Base-by-base conservation (phyloP, 768 basidiomycete species). In the Termitomyces eurrhizus region DNA sequence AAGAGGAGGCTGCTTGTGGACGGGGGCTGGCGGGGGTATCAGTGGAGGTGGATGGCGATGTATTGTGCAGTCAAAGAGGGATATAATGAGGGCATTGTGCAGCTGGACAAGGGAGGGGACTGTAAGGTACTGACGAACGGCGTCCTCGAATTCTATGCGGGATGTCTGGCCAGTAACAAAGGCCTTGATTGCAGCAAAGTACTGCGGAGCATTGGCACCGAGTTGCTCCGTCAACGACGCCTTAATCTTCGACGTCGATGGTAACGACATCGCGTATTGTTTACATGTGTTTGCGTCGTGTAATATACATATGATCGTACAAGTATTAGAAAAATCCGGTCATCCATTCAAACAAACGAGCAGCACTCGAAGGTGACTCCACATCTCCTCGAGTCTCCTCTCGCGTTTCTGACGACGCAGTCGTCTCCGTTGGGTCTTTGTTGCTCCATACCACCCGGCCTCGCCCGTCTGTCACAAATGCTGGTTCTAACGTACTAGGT, bases 51-150 rank as follows among this genome's bases (percentile, higher is more conserved):
- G 59, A 60, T 67, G 64, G n/a, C 64, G 64, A 29, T 63, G 62
- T 4, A 78, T 77, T 1, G 90, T 89, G 26, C 88, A 88, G 71
- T 91, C 90, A 63, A 93, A 90, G 16, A 93, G 73, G 2, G 91
- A 91, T 35, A 93, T 92, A 39, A 93, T 86, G 36, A 93, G 78
- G 12, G 91, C 86, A 71, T 93, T 93, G 69, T 93, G 92, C 2
- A 92, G 75, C 71, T 91, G 90, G 33, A 92, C 88, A 26, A 90
- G 78, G 56, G 79, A 80, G 26, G 85, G 78, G 1, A 83, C 80
- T 66, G 84, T 85, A 37, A 93, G 79, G 7, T 80, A 76, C 32
- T 82, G 81, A 56, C 85, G 84, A 59, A 90, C 80, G 16, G 81
- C 73, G 4, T 89, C 87, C 60, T 93, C 92, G 66, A 91, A 93